Evolutionary conservation across 805 yeast genomes (phyloP).

Genomic region (Scheffersomyces amazonensis): DNA sequence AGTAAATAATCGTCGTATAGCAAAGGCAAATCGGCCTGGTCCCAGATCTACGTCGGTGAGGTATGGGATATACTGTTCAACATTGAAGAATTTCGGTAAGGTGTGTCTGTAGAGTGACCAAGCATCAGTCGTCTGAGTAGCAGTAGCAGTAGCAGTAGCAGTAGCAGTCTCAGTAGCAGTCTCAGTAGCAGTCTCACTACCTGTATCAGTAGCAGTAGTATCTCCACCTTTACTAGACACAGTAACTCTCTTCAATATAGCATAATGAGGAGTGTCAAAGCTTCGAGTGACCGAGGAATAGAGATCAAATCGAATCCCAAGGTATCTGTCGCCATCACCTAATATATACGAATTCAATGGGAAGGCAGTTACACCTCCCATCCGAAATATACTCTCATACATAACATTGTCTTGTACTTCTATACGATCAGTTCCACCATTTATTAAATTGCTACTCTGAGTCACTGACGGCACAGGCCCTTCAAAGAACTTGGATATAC

Average conservation of each 20-base stretch:
- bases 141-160: no score
- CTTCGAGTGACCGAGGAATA: conserved; percentile 18
- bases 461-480: background rate
- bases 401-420: conserved; percentile 29
- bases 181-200: no score
- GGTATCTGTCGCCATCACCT: conserved; percentile 22
- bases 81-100: conserved; percentile 29
- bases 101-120: conserved; percentile 38
- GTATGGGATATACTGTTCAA: conserved; percentile 12
- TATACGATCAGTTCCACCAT: conserved; percentile 2
- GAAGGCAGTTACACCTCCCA: conserved; percentile 51
- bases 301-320: conserved; percentile 53
- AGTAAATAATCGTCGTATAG: conserved; percentile 19
- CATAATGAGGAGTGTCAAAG: conserved; percentile 45
- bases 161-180: no score
- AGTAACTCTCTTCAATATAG: conserved; percentile 32
- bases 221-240: conserved; percentile 8
- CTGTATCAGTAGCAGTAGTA: no score
- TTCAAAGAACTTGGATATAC: conserved; percentile 22
- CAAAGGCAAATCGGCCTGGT: conserved; percentile 16
- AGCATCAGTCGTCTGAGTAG: no score
- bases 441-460: background rate
- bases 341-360: conserved; percentile 40
- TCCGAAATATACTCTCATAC: conserved; percentile 45
- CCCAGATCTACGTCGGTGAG: conserved; percentile 11